These are phyloP conservation scores for Graphilbum sp. DNA, from an alignment of 2,329 filamentous ascomycete genomes.

Conservation along the genomic window DNA sequence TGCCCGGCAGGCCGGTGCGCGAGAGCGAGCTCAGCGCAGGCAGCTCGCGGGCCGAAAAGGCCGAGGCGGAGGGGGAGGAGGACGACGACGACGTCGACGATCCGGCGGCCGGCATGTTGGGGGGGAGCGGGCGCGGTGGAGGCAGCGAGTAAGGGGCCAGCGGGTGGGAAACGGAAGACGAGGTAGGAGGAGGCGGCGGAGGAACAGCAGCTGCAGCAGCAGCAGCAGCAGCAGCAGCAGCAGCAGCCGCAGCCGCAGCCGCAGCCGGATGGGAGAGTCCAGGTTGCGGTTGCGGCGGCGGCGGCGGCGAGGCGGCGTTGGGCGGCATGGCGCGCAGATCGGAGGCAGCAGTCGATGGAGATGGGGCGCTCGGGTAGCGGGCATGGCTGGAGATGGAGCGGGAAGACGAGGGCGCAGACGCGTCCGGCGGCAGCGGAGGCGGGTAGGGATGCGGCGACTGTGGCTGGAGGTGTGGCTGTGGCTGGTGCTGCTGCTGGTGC, in stretches of 20 bases:
- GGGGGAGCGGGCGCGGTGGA: constrained; percentile 26
- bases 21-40: constrained; percentile 33
- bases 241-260: too few species aligned
- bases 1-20: constrained; percentile 29
- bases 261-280: background rate
- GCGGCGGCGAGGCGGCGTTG: constrained; percentile 10
- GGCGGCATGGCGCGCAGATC: constrained; percentile 29
- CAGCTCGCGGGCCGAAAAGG: constrained; percentile 33
- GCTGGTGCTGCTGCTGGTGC: background rate
- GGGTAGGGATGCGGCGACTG: background rate
- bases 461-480: constrained; percentile 11
- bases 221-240: too few species aligned
- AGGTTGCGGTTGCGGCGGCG: constrained; percentile 4
- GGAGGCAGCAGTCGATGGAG: constrained; percentile 18
- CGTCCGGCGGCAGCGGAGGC: background rate
- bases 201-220: too few species aligned
- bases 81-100: constrained; percentile 29
- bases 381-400: constrained; percentile 19
- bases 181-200: background rate
- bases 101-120: constrained; percentile 23
- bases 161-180: constrained; percentile 7
- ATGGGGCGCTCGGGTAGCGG: constrained; percentile 28
- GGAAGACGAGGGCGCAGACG: constrained; percentile 2
- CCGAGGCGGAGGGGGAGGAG: too few species aligned
- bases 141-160: constrained; percentile 27